Evolutionary conservation across 2,329 filamentous ascomycete species (phyloP).

Genomic region (Pseudogymnoascus sp.): DNA sequence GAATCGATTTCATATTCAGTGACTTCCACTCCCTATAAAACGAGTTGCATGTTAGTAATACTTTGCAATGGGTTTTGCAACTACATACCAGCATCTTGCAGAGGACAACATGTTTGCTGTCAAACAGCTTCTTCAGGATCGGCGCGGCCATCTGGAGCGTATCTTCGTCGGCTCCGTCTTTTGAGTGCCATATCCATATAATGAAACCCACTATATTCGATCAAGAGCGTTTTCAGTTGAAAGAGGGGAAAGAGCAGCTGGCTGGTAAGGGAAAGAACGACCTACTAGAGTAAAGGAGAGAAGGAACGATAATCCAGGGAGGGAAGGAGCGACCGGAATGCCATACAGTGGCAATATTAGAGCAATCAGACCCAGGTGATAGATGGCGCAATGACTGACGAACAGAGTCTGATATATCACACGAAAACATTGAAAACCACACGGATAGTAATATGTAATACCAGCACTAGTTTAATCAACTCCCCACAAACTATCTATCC

Average conservation of each 20-base stretch:
- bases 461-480: neutral
- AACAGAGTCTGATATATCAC: neutral
- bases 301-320: neutral
- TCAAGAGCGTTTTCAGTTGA: no score
- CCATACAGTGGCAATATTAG: neutral
- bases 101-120: no score
- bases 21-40: no score
- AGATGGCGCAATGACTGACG: neutral
- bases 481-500: neutral
- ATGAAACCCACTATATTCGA: no score
- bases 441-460: conserved; percentile 3
- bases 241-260: neutral
- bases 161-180: no score
- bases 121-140: no score
- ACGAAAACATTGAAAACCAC: neutral
- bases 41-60: no score
- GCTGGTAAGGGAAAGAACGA: neutral
- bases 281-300: neutral
- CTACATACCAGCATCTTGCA: no score
- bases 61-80: no score
- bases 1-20: no score
- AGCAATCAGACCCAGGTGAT: neutral
- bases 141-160: no score
- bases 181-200: no score
- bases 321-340: neutral